phyloP scores from a whole-genome alignment of 148 eudicot genomes.

The Cornus suecica region DNA sequence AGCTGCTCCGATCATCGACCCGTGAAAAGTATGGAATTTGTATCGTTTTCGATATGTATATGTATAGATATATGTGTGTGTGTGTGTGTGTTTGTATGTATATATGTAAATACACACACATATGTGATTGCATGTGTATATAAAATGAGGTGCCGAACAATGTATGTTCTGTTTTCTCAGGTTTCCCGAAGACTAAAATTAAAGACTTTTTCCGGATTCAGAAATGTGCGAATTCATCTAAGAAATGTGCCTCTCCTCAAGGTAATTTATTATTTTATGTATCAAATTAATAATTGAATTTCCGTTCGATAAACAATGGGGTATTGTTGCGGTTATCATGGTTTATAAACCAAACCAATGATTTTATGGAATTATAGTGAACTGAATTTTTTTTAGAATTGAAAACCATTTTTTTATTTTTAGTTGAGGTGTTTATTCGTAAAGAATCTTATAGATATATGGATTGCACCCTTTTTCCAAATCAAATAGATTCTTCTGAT shows the following conservation, averaged over 20 bases:
- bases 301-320: not conserved
- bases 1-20: constrained; percentile 41
- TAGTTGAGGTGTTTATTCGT: not conserved
- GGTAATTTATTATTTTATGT: constrained; percentile 35
- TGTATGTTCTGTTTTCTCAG: constrained; percentile 32
- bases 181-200: constrained; percentile 82
- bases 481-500: not conserved
- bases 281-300: not conserved
- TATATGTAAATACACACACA: not conserved
- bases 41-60: not conserved
- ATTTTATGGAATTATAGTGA: not conserved
- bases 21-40: constrained; percentile 37
- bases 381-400: not conserved
- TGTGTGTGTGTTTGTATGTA: not conserved
- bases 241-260: constrained; percentile 39
- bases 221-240: constrained; percentile 35
- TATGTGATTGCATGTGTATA: not conserved
- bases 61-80: not conserved
- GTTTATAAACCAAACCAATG: not conserved
- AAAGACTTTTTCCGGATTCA: constrained; percentile 79
- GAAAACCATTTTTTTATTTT: not conserved
- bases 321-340: not conserved
- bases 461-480: not conserved
- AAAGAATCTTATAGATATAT: not conserved
- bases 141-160: not conserved